Evolutionary conservation across 305 asterid species (phyloP).

Genomic region (Fraxinus greggii): DNA sequence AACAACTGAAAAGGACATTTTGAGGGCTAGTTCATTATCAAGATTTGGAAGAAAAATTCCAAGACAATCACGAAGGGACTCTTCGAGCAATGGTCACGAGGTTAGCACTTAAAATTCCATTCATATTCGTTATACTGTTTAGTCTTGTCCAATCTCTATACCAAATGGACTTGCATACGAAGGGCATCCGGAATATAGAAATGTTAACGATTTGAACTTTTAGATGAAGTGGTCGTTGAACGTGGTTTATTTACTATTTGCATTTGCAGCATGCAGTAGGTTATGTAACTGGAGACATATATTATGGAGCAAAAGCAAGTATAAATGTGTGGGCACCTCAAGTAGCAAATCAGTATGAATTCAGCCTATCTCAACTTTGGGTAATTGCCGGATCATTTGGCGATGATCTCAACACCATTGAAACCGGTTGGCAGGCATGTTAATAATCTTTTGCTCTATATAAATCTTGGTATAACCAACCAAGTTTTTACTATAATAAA

Average conservation of each 20-base stretch:
- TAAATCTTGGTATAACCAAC: not conserved
- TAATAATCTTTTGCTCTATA: not conserved
- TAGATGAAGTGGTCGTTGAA: not conserved
- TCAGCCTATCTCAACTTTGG: slow-evolving; percentile 88
- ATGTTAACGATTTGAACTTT: not conserved
- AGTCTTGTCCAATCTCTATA: not conserved
- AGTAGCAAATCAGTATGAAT: slow-evolving; percentile 65
- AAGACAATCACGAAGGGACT: slow-evolving; percentile 42
- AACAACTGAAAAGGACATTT: slow-evolving; percentile 38
- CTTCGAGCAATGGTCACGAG: slow-evolving; percentile 54
- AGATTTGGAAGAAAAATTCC: slow-evolving; percentile 50
- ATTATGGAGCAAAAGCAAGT: slow-evolving; percentile 88
- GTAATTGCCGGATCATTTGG: slow-evolving; percentile 91
- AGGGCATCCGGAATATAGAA: too few relatives aligned
- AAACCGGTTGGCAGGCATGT: slow-evolving; percentile 99
- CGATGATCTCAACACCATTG: slow-evolving; percentile 96
- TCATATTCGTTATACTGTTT: too few relatives aligned
- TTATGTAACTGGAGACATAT: slow-evolving; percentile 73
- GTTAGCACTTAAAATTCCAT: too few relatives aligned
- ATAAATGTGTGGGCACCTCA: slow-evolving; percentile 85
- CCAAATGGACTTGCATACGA: too few relatives aligned
- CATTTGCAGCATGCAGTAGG: slow-evolving; percentile 80
- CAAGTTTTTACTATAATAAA: not conserved
- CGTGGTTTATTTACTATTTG: not conserved
- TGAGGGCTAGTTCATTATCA: slow-evolving; percentile 40